Conservation (phyloP, 2,329 filamentous ascomycete genomes). For the Phaeosphaeriaceae sp. region DNA sequence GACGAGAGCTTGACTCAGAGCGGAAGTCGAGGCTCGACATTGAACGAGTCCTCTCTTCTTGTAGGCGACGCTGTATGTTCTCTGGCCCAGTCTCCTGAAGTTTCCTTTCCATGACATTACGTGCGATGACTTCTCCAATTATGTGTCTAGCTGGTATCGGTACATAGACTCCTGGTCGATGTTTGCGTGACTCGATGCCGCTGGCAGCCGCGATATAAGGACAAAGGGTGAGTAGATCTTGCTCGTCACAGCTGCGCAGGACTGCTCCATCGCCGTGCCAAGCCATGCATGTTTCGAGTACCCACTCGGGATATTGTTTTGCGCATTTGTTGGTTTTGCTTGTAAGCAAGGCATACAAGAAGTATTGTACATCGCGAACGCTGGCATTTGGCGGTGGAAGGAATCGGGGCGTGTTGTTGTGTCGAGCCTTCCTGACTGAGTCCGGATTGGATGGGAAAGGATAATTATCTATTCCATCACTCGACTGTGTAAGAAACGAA, state of each 20-base stretch:
- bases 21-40: not conserved
- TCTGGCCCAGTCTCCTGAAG: not conserved
- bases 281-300: slow-evolving; percentile 29
- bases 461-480: not conserved
- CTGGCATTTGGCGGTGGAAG: not conserved
- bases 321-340: slow-evolving; percentile 12
- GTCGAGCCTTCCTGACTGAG: not conserved
- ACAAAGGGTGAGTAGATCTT: slow-evolving; percentile 15
- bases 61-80: not conserved
- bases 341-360: slow-evolving; percentile 28
- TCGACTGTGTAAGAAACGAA: not conserved
- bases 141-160: slow-evolving; percentile 2
- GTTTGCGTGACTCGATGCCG: slow-evolving; percentile 3
- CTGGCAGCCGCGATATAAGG: slow-evolving; percentile 14
- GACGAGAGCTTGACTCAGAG: not conserved
- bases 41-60: not conserved
- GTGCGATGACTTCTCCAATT: not conserved
- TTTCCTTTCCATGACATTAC: slow-evolving; percentile 1
- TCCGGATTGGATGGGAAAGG: not conserved
- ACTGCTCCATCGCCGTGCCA: slow-evolving; percentile 24
- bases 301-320: slow-evolving; percentile 30
- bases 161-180: not conserved
- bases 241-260: slow-evolving; percentile 12
- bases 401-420: not conserved
- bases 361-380: slow-evolving; percentile 22